Percentiles rank a stretch among this genome's conserved stretches.
Evolutionary conservation across 805 yeast species (phyloP).

Genomic region (Candida sanyiensis): DNA sequence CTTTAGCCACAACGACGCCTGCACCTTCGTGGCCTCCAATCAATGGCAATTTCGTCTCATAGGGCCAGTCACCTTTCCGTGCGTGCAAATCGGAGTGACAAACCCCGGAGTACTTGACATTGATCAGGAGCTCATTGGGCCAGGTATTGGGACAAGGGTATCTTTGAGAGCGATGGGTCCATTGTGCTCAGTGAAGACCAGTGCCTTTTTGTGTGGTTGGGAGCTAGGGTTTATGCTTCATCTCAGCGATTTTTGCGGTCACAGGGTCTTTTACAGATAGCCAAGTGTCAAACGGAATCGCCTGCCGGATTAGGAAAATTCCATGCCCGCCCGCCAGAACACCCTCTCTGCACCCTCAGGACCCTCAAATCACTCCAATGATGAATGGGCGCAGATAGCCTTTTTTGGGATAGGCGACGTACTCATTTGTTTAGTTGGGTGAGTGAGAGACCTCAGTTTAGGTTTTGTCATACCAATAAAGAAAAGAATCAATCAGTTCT

Average conservation of each 20-base stretch:
- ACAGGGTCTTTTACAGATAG: too few species aligned
- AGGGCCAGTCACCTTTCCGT: slow-evolving; percentile 52
- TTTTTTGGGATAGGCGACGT: too few species aligned
- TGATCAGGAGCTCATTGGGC: slow-evolving; percentile 47
- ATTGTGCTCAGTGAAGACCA: slow-evolving; percentile 42
- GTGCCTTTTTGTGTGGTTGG: slow-evolving; percentile 45
- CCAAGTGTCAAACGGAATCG: too few species aligned
- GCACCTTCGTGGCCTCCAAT: slow-evolving; percentile 75
- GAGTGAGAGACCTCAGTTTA: neutral
- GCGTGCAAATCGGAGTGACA: slow-evolving; percentile 63
- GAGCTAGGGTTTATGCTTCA: slow-evolving; percentile 25
- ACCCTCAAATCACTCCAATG: too few species aligned
- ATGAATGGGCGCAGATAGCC: too few species aligned
- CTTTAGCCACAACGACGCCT: slow-evolving; percentile 59
- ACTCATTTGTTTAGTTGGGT: too few species aligned
- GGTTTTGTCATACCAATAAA: neutral
- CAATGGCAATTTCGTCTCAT: slow-evolving; percentile 47
- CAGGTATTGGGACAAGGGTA: slow-evolving; percentile 47
- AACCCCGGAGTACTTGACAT: slow-evolving; percentile 59
- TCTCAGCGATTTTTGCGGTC: too few species aligned
- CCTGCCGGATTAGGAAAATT: too few species aligned
- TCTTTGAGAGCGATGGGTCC: slow-evolving; percentile 42
- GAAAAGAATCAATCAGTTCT: neutral
- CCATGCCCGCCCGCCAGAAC: too few species aligned
- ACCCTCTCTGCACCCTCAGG: too few species aligned